Evolutionary conservation across 306 rosid species (phyloP), one percentile per base, ranked within the genome.

Genomic region (Castanea mollissima): DNA sequence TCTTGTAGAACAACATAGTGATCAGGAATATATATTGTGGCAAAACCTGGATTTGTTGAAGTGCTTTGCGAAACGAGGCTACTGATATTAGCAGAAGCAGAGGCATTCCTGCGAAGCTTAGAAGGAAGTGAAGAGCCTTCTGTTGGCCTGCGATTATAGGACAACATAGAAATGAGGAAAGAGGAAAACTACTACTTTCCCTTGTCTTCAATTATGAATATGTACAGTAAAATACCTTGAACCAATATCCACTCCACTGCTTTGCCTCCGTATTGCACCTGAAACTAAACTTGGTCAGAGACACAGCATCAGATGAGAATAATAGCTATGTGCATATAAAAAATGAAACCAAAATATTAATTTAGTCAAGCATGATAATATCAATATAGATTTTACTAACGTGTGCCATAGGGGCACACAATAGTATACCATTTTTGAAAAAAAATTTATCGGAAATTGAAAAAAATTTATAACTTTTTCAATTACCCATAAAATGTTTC

Each of bases 61-160:
- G 82, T 70, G 83, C 85, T 75, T 72, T 90, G 96, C 14, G 58
- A 68, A 69, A 83, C 77, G 76, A 93, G 94, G 85, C 75, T 76
- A 46, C 87, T 88, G 19, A 96, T 96, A 85, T 93, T 93, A 78
- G 96, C 90, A 3, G 98, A 69, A 41, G 97, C 91, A 76, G 96
- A 88, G 78, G 97, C 94, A 75, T 93, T 90, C 85, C 97, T 89
- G 20, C 96, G 92, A 55, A 96, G 94, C 82, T 74, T 89, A 19
- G 96, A 86, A 80, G 85, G 88, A 80, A 74, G 75, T 55, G 73
- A 80, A 69, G 86, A 83, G 64, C 85, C 83, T 76, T 91, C 97
- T 58, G 59, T 1, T 34, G 88, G 90, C 87, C 98, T 93, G 86
- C 73, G 78, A 63, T 58, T 55, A 72, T 15, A 78, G 76, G 51